Evolutionary conservation across 2,329 filamentous ascomycete species (phyloP).

Genomic region (Ascochyta clinopodiicola): DNA sequence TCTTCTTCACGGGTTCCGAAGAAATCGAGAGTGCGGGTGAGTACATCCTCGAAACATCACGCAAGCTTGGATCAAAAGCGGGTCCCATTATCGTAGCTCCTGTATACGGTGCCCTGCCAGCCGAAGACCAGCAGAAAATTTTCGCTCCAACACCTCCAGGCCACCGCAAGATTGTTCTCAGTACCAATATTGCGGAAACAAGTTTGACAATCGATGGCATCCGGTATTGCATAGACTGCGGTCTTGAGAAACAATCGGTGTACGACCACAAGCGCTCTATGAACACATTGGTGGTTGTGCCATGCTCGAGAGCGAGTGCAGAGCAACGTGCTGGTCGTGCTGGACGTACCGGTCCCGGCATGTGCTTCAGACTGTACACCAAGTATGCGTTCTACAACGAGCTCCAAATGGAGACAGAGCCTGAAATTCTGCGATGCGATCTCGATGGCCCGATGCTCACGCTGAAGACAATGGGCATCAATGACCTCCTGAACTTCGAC

Average conservation of each 20-base stretch:
- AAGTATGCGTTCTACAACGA: conserved; percentile 95
- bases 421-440: conserved; percentile 91
- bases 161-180: conserved; percentile 87
- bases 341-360: conserved; percentile 88
- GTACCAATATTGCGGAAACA: conserved; percentile 97
- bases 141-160: conserved; percentile 90
- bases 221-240: conserved; percentile 93
- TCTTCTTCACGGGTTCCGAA: conserved; percentile 94
- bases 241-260: conserved; percentile 93
- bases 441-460: conserved; percentile 83
- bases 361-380: conserved; percentile 92
- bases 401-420: conserved; percentile 87
- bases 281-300: conserved; percentile 88
- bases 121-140: conserved; percentile 88
- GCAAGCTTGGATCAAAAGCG: conserved; percentile 83
- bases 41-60: conserved; percentile 82
- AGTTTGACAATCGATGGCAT: conserved; percentile 95
- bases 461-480: conserved; percentile 88
- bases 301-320: conserved; percentile 88
- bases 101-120: conserved; percentile 92
- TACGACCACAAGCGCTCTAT: conserved; percentile 92
- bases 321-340: conserved; percentile 93
- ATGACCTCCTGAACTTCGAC: conserved; percentile 91
- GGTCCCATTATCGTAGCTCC: conserved; percentile 89
- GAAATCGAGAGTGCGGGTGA: conserved; percentile 91